Base-by-base conservation (phyloP, 306 rosid species). In the Pachyrhizus erosus region DNA sequence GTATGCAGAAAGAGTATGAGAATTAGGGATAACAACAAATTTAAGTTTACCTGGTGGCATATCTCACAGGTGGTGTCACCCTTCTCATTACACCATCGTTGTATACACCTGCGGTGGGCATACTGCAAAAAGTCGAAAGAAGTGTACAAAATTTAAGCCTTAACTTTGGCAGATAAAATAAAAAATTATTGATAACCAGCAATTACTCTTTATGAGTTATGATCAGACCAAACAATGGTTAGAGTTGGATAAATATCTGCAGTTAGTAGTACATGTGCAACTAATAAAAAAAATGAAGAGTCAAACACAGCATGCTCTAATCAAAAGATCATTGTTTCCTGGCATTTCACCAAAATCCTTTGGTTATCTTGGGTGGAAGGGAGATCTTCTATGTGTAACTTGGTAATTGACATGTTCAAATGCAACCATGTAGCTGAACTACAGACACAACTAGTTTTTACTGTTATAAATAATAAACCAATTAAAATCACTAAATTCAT, bases 71-170 rank as follows among this genome's bases (percentile, higher is more conserved):
- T 73, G 42, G 94, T 93, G 85, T 96, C 91, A 37, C 99, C 97
- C 85, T 96, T 96, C 89, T 93, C 99, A 78, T 96, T 89, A 71
- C 99, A 96, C 99, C 99, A 96, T 79, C 90, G 83, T 71, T 96
- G 99, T 78, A 96, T 83, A 69, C 99, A 96, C 84, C 88, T 89
- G 34, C 98, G 90, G 88, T 96, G 99, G 4, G 98, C 99, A 5
- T 92, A 96, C 99, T 96, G 92, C 91, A 88, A 88, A 84, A 17
- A 75, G 18, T 55, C 55, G 78, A 46, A 54, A 24, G 3, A 29
- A 74, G 58, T 45, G 17, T 5, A 26, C 31, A 45, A 34, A 75
- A 52, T 61, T 71, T 61, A 70, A 86, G 71, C 29, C 9, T 29
- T 69, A 69, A 73, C 33, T 48, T 86, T 0, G 48, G 64, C 58